These are phyloP conservation scores for Cicer cuneatum DNA, from an alignment of 306 rosid genomes.

Conservation along the genomic window DNA sequence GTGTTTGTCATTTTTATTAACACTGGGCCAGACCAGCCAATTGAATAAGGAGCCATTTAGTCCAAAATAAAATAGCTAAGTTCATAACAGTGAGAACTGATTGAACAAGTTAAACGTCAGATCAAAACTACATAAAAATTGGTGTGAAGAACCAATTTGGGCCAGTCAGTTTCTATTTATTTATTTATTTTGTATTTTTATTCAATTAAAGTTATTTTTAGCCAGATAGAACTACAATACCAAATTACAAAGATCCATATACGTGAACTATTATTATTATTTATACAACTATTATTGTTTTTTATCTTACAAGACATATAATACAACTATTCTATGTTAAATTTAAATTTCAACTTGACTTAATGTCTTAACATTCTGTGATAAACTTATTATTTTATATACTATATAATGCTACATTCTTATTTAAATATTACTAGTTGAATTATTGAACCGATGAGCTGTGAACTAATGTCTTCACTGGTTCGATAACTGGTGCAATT, in stretches of 20 bases:
- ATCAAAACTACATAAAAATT: neutral
- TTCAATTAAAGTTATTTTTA: neutral
- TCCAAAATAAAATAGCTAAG: neutral
- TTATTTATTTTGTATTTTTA: neutral
- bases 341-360: neutral
- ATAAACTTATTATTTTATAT: neutral
- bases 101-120: neutral
- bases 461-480: neutral
- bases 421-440: neutral
- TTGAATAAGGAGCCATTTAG: neutral
- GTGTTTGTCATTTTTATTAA: neutral
- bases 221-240: neutral
- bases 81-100: neutral
- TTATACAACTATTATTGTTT: neutral
- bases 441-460: neutral
- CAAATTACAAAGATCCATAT: neutral
- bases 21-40: neutral
- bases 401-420: neutral
- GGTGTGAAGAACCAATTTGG: neutral
- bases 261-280: neutral
- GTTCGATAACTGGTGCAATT: neutral
- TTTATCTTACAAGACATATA: neutral
- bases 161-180: neutral
- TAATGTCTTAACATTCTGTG: neutral
- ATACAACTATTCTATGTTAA: neutral